phyloP scores from a whole-genome alignment of 2,329 filamentous ascomycete species.

The Anisogramma anomala region DNA sequence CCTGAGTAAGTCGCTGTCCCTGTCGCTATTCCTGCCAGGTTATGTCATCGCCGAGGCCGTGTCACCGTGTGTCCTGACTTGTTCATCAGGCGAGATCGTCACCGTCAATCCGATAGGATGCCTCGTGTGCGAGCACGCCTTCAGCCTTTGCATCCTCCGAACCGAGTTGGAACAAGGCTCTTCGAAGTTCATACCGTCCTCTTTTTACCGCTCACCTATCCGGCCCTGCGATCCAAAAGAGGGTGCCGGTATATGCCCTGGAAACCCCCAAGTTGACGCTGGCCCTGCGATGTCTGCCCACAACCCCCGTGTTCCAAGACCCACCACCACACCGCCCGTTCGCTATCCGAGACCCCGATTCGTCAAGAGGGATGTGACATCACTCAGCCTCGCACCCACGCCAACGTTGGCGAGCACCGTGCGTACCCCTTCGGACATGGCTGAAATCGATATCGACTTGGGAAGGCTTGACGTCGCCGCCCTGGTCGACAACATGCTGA shows the following conservation, averaged over 20 bases:
- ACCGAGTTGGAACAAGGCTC: no score
- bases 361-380: background rate
- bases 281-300: background rate
- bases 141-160: no score
- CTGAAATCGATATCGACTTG: background rate
- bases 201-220: slow-evolving; percentile 1
- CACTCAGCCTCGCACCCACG: background rate
- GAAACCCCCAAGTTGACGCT: background rate
- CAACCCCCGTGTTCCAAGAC: background rate
- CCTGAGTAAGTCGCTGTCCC: slow-evolving; percentile 4
- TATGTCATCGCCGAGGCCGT: background rate
- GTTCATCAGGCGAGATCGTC: slow-evolving; percentile 1
- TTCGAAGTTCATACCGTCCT: background rate
- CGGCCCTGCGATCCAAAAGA: background rate
- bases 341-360: background rate
- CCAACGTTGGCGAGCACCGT: background rate
- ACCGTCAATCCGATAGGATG: no score
- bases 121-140: no score
- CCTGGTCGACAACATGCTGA: background rate
- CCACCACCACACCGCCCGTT: background rate
- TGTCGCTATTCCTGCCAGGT: background rate
- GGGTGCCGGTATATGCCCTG: background rate
- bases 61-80: background rate
- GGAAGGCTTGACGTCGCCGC: background rate
- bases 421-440: no score